These are phyloP conservation scores for Hevea brasiliensis DNA, from an alignment of 345 rosid species.

Conservation along the genomic window DNA sequence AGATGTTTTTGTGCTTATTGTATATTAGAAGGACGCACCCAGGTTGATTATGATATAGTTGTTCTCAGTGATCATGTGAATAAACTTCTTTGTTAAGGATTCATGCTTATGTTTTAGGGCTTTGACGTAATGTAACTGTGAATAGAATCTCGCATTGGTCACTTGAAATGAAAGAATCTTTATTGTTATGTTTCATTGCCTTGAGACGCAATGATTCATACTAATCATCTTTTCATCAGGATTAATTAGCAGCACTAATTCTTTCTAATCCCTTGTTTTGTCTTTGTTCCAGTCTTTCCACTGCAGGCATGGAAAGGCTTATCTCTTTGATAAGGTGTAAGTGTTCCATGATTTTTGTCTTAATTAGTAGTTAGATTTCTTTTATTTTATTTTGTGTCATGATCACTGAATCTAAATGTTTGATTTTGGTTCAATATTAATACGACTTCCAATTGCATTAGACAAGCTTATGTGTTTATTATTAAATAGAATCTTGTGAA, in stretches of 20 bases:
- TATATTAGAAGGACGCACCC: not conserved
- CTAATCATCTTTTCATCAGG: not conserved
- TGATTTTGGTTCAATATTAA: not conserved
- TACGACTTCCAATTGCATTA: not conserved
- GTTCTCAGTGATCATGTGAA: not conserved
- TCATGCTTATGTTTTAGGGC: not conserved
- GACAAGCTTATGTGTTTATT: not conserved
- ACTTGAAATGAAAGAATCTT: not conserved
- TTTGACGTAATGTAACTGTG: not conserved
- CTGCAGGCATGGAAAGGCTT: slow-evolving; percentile 74
- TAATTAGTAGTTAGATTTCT: not conserved
- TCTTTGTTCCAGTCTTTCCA: slow-evolving; percentile 62
- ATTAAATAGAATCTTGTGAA: not conserved
- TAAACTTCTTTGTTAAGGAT: not conserved
- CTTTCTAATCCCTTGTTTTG: slow-evolving; percentile 20
- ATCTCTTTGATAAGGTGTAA: slow-evolving; percentile 76
- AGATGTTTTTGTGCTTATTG: not conserved
- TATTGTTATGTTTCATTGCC: not conserved
- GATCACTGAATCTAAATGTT: not conserved
- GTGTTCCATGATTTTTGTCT: slow-evolving; percentile 28
- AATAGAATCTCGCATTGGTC: not conserved
- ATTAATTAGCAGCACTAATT: not conserved
- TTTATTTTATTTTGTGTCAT: not conserved
- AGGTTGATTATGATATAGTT: not conserved
- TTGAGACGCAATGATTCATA: no score